Conservation (phyloP, 129 eudicot species). For the Helianthus annuus region DNA sequence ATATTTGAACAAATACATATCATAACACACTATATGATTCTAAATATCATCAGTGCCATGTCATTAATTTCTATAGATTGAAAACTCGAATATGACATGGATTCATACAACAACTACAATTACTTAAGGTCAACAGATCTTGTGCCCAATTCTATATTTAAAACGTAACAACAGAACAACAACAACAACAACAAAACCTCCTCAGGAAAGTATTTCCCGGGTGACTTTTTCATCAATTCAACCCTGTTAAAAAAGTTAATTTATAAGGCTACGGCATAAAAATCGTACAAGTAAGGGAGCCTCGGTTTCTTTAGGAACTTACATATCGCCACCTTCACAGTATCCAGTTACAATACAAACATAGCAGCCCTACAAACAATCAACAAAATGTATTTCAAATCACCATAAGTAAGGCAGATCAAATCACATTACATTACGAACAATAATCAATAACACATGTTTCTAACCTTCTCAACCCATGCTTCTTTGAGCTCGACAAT, state of each 20-base stretch:
- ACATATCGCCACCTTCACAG: conserved; percentile 99
- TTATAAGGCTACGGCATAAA: conserved; percentile 15
- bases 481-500: conserved; percentile 97
- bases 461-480: conserved; percentile 96
- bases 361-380: conserved; percentile 78
- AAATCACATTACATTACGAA: not conserved
- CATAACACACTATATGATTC: no score
- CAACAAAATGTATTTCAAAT: not conserved
- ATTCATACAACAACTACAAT: no score
- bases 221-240: conserved; percentile 86
- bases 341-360: conserved; percentile 98
- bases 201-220: conserved; percentile 79
- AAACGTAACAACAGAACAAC: conserved; percentile 10
- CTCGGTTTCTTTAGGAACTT: conserved; percentile 37
- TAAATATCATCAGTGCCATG: no score
- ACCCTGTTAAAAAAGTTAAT: conserved; percentile 55
- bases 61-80: no score
- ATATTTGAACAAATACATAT: no score
- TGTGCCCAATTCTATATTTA: no score
- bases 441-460: conserved; percentile 4
- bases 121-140: no score
- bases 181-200: conserved; percentile 53
- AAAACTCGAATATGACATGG: no score
- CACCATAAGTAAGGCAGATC: not conserved
- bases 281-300: not conserved